Conservation (phyloP, 164 flowering plant genomes). For the Piper betle region DNA sequence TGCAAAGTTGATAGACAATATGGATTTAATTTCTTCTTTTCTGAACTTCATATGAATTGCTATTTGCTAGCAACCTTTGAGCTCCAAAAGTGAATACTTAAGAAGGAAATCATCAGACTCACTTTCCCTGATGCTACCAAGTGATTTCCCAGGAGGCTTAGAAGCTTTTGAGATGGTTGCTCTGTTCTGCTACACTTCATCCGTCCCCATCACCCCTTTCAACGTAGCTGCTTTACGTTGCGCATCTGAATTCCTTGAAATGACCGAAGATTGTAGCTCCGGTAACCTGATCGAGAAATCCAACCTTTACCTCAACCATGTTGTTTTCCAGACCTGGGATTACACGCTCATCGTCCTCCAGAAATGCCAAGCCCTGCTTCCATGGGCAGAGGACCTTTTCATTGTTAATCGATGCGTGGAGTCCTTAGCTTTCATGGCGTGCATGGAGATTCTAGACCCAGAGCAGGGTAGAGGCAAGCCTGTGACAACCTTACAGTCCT, state of each 20-base stretch:
- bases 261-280: conserved; percentile 54
- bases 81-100: conserved; percentile 68
- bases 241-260: conserved; percentile 80
- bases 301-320: conserved; percentile 77
- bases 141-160: conserved; percentile 77
- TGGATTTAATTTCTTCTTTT: neutral
- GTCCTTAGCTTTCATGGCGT: conserved; percentile 91
- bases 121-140: conserved; percentile 41
- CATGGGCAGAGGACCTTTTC: conserved; percentile 70
- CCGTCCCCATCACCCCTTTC: conserved; percentile 60
- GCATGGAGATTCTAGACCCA: conserved; percentile 96
- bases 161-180: conserved; percentile 70
- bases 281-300: conserved; percentile 63
- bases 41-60: conserved; percentile 3
- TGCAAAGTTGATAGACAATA: no score
- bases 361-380: conserved; percentile 56
- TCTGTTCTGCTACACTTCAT: conserved; percentile 63
- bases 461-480: conserved; percentile 60
- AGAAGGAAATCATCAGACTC: conserved; percentile 35
- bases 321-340: conserved; percentile 81
- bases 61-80: conserved; percentile 39
- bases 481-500: conserved; percentile 38
- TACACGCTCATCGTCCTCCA: conserved; percentile 79
- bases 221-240: conserved; percentile 74
- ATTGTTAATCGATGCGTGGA: conserved; percentile 88